Percentiles rank a stretch among this genome's conserved stretches.
Evolutionary conservation across 1,139 yeast species (phyloP).

Genomic region (Debaryomyces subglobosus): DNA sequence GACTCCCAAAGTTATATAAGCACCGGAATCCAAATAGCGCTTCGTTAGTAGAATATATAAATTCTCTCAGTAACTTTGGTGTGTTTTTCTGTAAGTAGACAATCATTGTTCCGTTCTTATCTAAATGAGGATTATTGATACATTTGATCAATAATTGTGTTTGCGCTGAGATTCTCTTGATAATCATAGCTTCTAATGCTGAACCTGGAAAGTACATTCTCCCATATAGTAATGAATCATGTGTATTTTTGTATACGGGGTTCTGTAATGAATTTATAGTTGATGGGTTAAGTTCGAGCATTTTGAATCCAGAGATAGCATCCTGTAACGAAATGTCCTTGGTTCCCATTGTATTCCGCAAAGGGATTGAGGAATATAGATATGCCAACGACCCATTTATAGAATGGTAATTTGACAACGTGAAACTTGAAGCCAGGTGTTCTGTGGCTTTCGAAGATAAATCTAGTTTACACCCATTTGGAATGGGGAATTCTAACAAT

Average conservation of each 20-base stretch:
- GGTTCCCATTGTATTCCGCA: slow-evolving; percentile 56
- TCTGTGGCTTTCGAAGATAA: slow-evolving; percentile 74
- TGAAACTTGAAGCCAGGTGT: slow-evolving; percentile 73
- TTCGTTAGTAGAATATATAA: slow-evolving; percentile 86
- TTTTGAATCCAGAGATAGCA: slow-evolving; percentile 76
- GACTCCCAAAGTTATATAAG: slow-evolving; percentile 65
- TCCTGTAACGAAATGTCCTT: slow-evolving; percentile 63
- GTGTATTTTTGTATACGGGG: slow-evolving; percentile 11
- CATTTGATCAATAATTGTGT: slow-evolving; percentile 75
- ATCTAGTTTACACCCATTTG: slow-evolving; percentile 67
- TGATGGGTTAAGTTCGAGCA: slow-evolving; percentile 50
- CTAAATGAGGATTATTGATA: slow-evolving; percentile 68
- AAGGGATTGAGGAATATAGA: slow-evolving; percentile 66
- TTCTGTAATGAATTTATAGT: slow-evolving; percentile 1
- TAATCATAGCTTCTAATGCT: slow-evolving; percentile 84
- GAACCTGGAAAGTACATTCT: slow-evolving; percentile 88
- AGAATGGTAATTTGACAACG: slow-evolving; percentile 65
- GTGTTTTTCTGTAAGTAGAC: slow-evolving; percentile 71
- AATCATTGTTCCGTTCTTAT: slow-evolving; percentile 62
- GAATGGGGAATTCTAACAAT: slow-evolving; percentile 74
- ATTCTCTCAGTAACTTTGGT: slow-evolving; percentile 70
- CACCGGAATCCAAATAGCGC: slow-evolving; percentile 82
- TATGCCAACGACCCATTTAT: slow-evolving; percentile 87
- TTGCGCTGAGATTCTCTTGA: slow-evolving; percentile 61
- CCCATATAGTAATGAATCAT: slow-evolving; percentile 58